Conservation (phyloP, 148 eudicot species). For the Beta vulgaris region DNA sequence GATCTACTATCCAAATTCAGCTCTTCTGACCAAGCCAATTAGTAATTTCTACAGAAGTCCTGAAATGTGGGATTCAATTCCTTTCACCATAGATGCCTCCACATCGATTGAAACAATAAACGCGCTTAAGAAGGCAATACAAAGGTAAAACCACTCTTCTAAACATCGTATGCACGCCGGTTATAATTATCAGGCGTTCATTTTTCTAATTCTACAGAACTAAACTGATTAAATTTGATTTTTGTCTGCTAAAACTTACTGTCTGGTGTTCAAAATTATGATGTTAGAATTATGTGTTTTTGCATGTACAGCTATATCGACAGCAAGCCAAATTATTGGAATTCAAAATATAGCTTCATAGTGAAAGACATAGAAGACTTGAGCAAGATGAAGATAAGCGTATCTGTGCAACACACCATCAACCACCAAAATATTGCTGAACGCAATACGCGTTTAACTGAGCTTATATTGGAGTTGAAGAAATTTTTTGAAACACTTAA, state of each 20-base stretch:
- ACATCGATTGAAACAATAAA: constrained; percentile 51
- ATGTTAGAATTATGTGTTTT: neutral
- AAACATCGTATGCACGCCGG: neutral
- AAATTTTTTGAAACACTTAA: constrained; percentile 42
- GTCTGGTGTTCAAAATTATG: too few relatives aligned
- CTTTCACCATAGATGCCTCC: constrained; percentile 46
- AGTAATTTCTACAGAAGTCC: constrained; percentile 77
- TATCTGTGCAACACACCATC: constrained; percentile 60
- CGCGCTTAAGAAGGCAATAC: constrained; percentile 60
- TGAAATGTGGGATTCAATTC: constrained; percentile 55
- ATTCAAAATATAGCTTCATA: constrained; percentile 46
- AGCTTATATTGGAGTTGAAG: constrained; percentile 59
- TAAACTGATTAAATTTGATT: too few relatives aligned
- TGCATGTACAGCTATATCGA: constrained; percentile 49
- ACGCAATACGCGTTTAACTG: constrained; percentile 41
- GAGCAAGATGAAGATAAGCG: constrained; percentile 50
- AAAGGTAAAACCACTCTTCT: constrained; percentile 36
- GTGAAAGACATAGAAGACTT: constrained; percentile 55
- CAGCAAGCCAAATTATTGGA: constrained; percentile 64
- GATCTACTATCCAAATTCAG: constrained; percentile 66
- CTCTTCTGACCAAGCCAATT: constrained; percentile 56
- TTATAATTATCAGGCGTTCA: too few relatives aligned
- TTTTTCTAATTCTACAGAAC: too few relatives aligned
- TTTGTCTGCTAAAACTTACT: too few relatives aligned
- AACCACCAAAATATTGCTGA: constrained; percentile 70